A percentile compares a stretch with the other conserved stretches of the same genome.
Conservation (phyloP, 352 stramenopile genomes). For the Detonula confervacea region DNA sequence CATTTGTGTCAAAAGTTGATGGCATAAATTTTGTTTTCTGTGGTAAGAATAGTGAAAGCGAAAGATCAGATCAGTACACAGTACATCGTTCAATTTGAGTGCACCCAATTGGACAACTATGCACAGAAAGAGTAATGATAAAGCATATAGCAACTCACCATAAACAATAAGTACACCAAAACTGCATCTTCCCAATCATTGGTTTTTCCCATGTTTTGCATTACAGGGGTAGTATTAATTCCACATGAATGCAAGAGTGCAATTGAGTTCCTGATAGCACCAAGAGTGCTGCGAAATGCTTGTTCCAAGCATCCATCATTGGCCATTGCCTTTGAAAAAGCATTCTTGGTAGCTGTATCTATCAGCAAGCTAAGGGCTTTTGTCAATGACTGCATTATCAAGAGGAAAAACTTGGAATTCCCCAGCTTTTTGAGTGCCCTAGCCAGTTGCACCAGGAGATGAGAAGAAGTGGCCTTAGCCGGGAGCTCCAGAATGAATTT, state of each 20-base stretch:
- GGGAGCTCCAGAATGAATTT: conserved; percentile 22
- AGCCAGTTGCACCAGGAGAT: conserved; percentile 17
- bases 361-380: conserved; percentile 24
- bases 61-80: conserved; percentile 8
- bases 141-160: conserved; percentile 29
- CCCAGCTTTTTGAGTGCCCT: conserved; percentile 24
- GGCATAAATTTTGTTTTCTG: conserved; percentile 14
- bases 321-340: conserved; percentile 18
- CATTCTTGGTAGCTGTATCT: conserved; percentile 13
- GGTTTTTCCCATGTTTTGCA: conserved; percentile 4
- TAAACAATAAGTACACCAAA: conserved; percentile 26
- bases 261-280: conserved; percentile 28
- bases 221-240: not conserved
- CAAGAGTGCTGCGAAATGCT: conserved; percentile 38
- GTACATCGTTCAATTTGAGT: too few relatives aligned
- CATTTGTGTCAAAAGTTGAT: conserved; percentile 18
- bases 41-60: conserved; percentile 6
- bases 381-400: conserved; percentile 42
- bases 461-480: conserved; percentile 1
- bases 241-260: conserved; percentile 17
- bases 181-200: conserved; percentile 18
- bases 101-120: too few relatives aligned
- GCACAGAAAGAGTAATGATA: too few relatives aligned
- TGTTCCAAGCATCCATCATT: conserved; percentile 24
- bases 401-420: conserved; percentile 16